phyloP scores from a whole-genome alignment of 2,329 filamentous ascomycete species.

The Gnomoniopsis smithogilvyi region DNA sequence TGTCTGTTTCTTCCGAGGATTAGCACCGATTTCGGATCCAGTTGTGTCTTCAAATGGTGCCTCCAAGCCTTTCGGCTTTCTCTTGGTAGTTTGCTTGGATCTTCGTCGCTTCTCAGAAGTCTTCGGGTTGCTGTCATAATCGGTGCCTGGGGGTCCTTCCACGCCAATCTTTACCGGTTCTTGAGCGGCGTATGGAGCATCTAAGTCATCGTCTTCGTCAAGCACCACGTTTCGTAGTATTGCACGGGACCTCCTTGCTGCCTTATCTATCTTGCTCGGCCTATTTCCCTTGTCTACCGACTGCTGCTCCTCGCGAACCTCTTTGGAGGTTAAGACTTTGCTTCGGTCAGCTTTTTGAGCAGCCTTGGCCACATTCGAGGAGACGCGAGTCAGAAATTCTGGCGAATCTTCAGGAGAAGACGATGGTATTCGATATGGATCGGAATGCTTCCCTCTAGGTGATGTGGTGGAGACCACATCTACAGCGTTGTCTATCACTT shows the following conservation, averaged over 20 bases:
- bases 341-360: not conserved
- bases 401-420: not conserved
- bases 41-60: not conserved
- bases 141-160: not conserved
- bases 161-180: not conserved
- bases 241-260: not conserved
- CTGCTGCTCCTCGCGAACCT: not conserved
- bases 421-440: conserved; percentile 9
- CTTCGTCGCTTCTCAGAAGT: not conserved
- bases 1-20: not conserved
- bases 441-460: not conserved
- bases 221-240: conserved; percentile 3
- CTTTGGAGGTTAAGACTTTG: too few species aligned
- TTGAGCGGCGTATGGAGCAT: not conserved
- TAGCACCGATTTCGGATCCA: not conserved
- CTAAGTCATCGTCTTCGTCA: conserved; percentile 10
- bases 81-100: not conserved
- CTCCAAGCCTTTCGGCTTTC: not conserved
- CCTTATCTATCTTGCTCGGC: not conserved
- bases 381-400: not conserved
- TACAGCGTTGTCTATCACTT: not conserved
- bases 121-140: not conserved
- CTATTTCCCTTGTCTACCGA: not conserved
- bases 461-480: not conserved
- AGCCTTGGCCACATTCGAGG: not conserved